These are phyloP conservation scores for Acmispon strigosus DNA, from an alignment of 306 rosid genomes.

Conservation along the genomic window DNA sequence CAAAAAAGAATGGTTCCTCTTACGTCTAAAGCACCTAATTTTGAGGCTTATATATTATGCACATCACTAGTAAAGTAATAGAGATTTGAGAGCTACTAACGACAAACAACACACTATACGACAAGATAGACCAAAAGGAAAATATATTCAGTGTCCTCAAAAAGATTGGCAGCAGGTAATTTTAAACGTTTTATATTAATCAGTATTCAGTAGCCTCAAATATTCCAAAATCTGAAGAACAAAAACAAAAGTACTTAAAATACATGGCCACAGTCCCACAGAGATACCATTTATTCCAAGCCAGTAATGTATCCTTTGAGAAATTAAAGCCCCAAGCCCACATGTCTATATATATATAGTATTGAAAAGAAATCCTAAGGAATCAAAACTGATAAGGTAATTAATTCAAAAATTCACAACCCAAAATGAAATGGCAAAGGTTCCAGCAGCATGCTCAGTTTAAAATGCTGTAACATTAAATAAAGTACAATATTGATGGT, in stretches of 20 bases:
- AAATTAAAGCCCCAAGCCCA: too few species aligned
- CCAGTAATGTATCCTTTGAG: too few species aligned
- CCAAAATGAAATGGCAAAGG: too few species aligned
- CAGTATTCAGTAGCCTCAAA: background rate
- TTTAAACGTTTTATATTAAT: background rate
- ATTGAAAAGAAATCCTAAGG: too few species aligned
- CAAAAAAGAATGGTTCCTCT: constrained; percentile 17
- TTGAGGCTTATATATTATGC: background rate
- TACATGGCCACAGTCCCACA: background rate
- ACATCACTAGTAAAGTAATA: background rate
- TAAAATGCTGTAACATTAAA: too few species aligned
- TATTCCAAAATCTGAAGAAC: constrained; percentile 10
- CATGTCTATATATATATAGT: too few species aligned
- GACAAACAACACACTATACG: constrained; percentile 1
- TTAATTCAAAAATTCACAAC: too few species aligned
- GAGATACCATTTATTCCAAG: background rate
- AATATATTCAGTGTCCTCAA: constrained; percentile 10
- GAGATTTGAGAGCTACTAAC: background rate
- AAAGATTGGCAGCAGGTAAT: constrained; percentile 17
- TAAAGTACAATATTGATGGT: too few species aligned
- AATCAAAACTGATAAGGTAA: too few species aligned
- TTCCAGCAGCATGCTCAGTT: too few species aligned
- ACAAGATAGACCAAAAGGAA: background rate
- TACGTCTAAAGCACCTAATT: constrained; percentile 6
- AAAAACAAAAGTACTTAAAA: background rate